phyloP scores from a whole-genome alignment of 2,329 filamentous ascomycete genomes.

The Paecilomyces formosus region DNA sequence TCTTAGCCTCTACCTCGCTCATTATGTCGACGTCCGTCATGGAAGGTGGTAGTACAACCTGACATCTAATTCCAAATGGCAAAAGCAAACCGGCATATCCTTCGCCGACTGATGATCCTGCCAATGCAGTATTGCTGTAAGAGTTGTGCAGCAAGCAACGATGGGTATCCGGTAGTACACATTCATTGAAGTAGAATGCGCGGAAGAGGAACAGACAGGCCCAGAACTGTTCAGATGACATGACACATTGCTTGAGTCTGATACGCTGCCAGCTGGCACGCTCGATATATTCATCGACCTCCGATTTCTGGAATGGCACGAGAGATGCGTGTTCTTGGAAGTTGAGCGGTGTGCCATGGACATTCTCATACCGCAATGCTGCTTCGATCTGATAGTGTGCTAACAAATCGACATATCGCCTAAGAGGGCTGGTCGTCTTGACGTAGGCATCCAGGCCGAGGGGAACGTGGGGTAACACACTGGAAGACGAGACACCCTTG shows the following conservation, averaged over 20 bases:
- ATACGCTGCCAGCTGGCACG: slow-evolving; percentile 36
- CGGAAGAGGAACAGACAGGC: slow-evolving; percentile 48
- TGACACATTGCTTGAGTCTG: slow-evolving; percentile 31
- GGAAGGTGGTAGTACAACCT: slow-evolving; percentile 16
- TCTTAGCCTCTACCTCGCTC: slow-evolving; percentile 26
- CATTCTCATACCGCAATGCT: slow-evolving; percentile 49
- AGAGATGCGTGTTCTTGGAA: slow-evolving; percentile 17
- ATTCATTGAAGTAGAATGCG: slow-evolving; percentile 50
- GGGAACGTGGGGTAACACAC: slow-evolving; percentile 42
- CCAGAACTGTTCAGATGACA: slow-evolving; percentile 41
- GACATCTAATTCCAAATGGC: slow-evolving; percentile 23
- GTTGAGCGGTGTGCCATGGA: slow-evolving; percentile 36
- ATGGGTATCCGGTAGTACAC: slow-evolving; percentile 43
- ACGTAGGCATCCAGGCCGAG: slow-evolving; percentile 48
- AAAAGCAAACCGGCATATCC: slow-evolving; percentile 22
- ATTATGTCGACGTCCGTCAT: slow-evolving; percentile 21
- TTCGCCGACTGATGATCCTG: slow-evolving; percentile 12
- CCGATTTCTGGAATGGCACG: slow-evolving; percentile 44
- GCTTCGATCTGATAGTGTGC: slow-evolving; percentile 60
- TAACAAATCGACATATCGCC: slow-evolving; percentile 54
- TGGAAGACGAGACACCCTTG: slow-evolving; percentile 36
- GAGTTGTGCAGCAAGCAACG: slow-evolving; percentile 25
- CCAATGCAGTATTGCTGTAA: slow-evolving; percentile 12
- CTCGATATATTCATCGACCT: slow-evolving; percentile 44
- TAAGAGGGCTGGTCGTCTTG: slow-evolving; percentile 55